A percentile compares a stretch with the other conserved stretches of the same genome.
Evolutionary conservation across 2,329 filamentous ascomycete species (phyloP).

Genomic region (Phaeosphaeriaceae sp.): DNA sequence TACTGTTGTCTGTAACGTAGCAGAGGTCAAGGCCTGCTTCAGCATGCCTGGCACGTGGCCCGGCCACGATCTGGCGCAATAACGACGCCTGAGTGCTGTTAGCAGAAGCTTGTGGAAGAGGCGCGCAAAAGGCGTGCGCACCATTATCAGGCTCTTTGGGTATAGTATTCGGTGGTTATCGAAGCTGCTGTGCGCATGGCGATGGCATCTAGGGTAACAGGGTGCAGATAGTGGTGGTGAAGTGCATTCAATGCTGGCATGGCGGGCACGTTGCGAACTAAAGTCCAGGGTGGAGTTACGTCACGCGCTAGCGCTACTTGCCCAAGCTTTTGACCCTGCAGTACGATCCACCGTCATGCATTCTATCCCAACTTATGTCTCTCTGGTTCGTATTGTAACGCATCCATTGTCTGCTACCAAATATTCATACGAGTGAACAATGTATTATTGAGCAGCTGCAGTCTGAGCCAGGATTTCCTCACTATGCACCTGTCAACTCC

Average conservation of each 20-base stretch:
- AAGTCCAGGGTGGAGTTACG: neutral
- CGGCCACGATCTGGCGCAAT: slow-evolving; percentile 88
- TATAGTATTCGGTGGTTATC: neutral
- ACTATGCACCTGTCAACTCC: neutral
- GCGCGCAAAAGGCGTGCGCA: slow-evolving; percentile 1
- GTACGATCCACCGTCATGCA: neutral
- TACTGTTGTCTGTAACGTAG: slow-evolving; percentile 86
- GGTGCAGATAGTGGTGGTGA: neutral
- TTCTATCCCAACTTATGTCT: neutral
- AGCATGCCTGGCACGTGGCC: slow-evolving; percentile 81
- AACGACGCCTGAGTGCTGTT: slow-evolving; percentile 53
- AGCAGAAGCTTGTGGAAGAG: neutral
- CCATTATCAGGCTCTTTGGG: slow-evolving; percentile 11
- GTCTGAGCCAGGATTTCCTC: neutral
- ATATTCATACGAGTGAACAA: neutral
- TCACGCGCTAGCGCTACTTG: neutral
- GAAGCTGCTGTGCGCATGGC: neutral
- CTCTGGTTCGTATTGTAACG: neutral
- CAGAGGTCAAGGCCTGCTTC: slow-evolving; percentile 92
- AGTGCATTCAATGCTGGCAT: neutral
- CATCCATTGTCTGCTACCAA: neutral
- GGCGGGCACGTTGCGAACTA: neutral
- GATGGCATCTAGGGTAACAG: neutral
- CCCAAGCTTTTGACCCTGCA: slow-evolving; percentile 1
- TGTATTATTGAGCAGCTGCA: neutral